Percentiles rank a stretch among this genome's conserved stretches.
These are phyloP conservation scores for Elongisporangium anandrum DNA, from an alignment of 352 stramenopile species.

Conservation along the genomic window DNA sequence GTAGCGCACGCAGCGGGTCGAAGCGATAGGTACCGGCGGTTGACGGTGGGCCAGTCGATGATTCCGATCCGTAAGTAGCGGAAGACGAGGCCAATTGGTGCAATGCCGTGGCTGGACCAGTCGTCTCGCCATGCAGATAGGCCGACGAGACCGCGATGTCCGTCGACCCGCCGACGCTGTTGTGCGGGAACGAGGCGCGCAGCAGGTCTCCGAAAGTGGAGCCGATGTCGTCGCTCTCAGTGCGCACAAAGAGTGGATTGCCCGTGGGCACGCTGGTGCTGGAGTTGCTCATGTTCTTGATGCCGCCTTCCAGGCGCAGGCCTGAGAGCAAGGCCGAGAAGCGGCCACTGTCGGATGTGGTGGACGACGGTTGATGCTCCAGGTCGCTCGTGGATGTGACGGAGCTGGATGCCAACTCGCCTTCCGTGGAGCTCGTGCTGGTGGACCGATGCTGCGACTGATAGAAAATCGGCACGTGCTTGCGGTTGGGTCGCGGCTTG, in stretches of 20 bases:
- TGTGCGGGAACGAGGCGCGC: slow-evolving; percentile 29
- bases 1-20: slow-evolving; percentile 54
- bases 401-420: slow-evolving; percentile 2
- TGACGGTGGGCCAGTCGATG: background rate
- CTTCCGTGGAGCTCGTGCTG: slow-evolving; percentile 15
- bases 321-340: slow-evolving; percentile 24
- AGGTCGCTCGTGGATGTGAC: slow-evolving; percentile 36
- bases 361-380: slow-evolving; percentile 23
- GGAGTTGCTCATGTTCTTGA: slow-evolving; percentile 8
- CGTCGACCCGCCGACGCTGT: slow-evolving; percentile 7
- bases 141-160: slow-evolving; percentile 5
- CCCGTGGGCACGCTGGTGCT: slow-evolving; percentile 13
- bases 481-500: slow-evolving; percentile 74
- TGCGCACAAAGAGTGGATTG: slow-evolving; percentile 57
- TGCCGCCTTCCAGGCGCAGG: slow-evolving; percentile 18
- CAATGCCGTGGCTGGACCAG: slow-evolving; percentile 24
- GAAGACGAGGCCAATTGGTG: slow-evolving; percentile 60
- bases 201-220: slow-evolving; percentile 43
- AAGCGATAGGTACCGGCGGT: slow-evolving; percentile 29
- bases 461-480: slow-evolving; percentile 84
- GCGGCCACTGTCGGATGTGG: slow-evolving; percentile 22
- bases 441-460: slow-evolving; percentile 30
- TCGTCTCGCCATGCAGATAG: slow-evolving; percentile 3
- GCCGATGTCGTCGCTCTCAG: slow-evolving; percentile 45
- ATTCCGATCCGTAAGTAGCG: slow-evolving; percentile 29